Percentiles rank a stretch among this genome's conserved stretches.
Conservation (phyloP, 2,329 filamentous ascomycete genomes). For the Cercospora sojina region DNA sequence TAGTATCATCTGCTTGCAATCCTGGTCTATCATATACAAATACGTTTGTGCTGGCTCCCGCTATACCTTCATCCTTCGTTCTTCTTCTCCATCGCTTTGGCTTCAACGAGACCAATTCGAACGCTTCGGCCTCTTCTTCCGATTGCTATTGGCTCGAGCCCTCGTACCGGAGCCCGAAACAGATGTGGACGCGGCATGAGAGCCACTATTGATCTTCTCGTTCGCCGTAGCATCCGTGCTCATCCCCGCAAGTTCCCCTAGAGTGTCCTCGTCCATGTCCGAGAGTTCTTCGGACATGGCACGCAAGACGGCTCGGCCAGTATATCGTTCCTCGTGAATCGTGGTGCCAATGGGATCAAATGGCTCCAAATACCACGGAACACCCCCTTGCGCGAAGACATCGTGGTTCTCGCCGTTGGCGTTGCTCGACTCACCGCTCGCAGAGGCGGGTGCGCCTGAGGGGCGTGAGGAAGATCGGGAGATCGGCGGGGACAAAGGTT, state of each 20-base stretch:
- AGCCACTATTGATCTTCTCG: slow-evolving; percentile 12
- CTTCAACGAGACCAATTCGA: slow-evolving; percentile 19
- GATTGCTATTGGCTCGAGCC: slow-evolving; percentile 4
- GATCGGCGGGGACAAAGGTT: slow-evolving; percentile 39
- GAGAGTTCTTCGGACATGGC: slow-evolving; percentile 76
- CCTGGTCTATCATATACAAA: slow-evolving; percentile 2
- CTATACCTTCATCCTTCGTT: neutral
- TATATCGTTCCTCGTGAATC: slow-evolving; percentile 71
- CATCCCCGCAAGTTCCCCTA: slow-evolving; percentile 57
- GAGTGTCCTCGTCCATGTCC: slow-evolving; percentile 87
- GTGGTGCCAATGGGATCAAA: slow-evolving; percentile 81
- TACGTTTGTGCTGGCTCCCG: neutral
- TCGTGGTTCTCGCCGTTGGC: slow-evolving; percentile 40
- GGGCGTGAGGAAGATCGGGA: slow-evolving; percentile 29
- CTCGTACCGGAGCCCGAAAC: neutral
- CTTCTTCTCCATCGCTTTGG: neutral
- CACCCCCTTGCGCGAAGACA: slow-evolving; percentile 64
- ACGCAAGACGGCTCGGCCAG: slow-evolving; percentile 67
- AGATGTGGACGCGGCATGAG: slow-evolving; percentile 2
- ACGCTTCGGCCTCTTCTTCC: slow-evolving; percentile 17
- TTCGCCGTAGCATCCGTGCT: slow-evolving; percentile 24
- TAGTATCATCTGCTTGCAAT: neutral
- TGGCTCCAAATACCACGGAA: slow-evolving; percentile 82
- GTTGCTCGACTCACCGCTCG: slow-evolving; percentile 20
- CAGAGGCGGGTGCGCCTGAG: slow-evolving; percentile 18